Base-by-base conservation (phyloP, 305 asterid genomes). In the Plantago coronopus region DNA sequence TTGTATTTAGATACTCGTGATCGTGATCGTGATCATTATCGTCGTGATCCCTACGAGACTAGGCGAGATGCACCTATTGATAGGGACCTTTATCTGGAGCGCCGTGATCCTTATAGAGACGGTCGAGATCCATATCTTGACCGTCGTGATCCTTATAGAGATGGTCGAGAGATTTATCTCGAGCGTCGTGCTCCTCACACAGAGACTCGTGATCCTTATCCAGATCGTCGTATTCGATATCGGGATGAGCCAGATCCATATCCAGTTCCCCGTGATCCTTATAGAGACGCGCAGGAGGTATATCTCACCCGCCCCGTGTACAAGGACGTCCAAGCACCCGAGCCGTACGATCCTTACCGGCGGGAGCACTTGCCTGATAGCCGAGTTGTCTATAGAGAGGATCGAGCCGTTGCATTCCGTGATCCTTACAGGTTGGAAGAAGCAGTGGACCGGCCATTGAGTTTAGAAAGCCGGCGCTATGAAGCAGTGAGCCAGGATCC, bases 391-490 rank as follows among this genome's bases (percentile, higher is more conserved):
- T 72, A 75, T 58, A 56, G 74, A 53, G 77, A 59, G 21, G 79
- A 68, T 14, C 64, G 69, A 16, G 65, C 61, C 57, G 59, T 42
- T 25, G 73, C 63, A 49, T 46, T 61, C 44, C 63, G 70, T 18
- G 71, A 72, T 59, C 43, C 76, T 63, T 69, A 68, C 34, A 43
- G 69, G 61, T 72, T 50, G 40, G 81, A 71, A 16, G 79, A 73
- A 46, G 38, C 27, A 17, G 17, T 65, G 65, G 70, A 54, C n/a
- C 13, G 47, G 31, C 68, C 60, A 21, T 37, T 56, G 46, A 45
- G 50, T 64, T 43, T 63, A 67, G 82, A 72, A 50, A 67, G 81
- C 65, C 65, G 19, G 7, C 73, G 59, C 34, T 43, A 57, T n/a
- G 86, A 70, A 48, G 60, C 66, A 60, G 69, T 29, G 7, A 25